A percentile compares a stretch with the other conserved stretches of the same genome.
These are phyloP conservation scores for Fusarium sp. DNA, from an alignment of 2,329 filamentous ascomycete species.

Conservation along the genomic window DNA sequence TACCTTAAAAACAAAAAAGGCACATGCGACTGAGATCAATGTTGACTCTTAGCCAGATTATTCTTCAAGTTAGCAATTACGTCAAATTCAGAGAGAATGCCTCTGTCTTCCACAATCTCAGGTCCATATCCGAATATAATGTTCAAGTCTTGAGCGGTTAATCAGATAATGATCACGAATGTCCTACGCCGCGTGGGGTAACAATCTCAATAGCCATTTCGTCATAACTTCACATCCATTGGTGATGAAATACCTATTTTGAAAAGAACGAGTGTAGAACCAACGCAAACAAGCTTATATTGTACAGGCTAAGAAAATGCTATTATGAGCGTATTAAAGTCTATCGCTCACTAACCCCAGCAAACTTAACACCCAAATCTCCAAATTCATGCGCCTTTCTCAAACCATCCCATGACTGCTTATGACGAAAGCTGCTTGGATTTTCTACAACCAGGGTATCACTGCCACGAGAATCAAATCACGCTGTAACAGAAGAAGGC, in stretches of 20 bases:
- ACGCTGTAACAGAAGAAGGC: slow-evolving; percentile 39
- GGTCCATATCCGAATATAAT: not conserved
- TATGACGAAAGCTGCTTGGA: slow-evolving; percentile 1
- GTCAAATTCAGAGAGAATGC: not conserved
- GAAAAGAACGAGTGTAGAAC: not conserved
- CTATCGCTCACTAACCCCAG: not conserved
- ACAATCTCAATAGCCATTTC: slow-evolving; percentile 26
- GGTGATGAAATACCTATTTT: not conserved
- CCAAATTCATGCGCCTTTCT: slow-evolving; percentile 1
- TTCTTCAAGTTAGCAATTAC: not conserved
- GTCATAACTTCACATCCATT: slow-evolving; percentile 30
- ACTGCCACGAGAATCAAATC: slow-evolving; percentile 28
- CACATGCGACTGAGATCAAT: slow-evolving; percentile 1
- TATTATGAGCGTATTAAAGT: not conserved
- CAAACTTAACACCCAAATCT: not conserved
- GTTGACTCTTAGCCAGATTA: not conserved
- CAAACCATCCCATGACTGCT: slow-evolving; percentile 10
- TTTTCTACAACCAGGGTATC: slow-evolving; percentile 38
- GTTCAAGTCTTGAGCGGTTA: not conserved
- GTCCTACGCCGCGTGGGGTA: slow-evolving; percentile 12
- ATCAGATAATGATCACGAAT: not conserved
- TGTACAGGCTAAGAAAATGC: not conserved
- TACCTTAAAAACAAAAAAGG: slow-evolving; percentile 36
- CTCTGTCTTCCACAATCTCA: not conserved
- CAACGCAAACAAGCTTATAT: not conserved